These are phyloP conservation scores for Apophysomyces elegans DNA, from an alignment of 371 early-diverging fungal genomes.

Conservation along the genomic window DNA sequence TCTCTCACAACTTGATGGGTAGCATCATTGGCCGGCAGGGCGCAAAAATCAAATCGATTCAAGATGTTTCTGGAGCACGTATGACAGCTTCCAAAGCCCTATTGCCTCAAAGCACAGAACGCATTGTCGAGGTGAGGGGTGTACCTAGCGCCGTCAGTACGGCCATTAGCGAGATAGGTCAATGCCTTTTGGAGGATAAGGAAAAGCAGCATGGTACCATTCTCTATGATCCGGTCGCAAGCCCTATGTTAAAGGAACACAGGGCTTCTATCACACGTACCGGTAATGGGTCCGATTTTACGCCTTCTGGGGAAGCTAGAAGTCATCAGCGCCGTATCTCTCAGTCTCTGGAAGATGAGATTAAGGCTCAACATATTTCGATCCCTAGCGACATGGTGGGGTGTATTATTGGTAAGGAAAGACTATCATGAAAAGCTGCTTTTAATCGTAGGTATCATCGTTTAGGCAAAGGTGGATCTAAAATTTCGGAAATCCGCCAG, in stretches of 20 bases:
- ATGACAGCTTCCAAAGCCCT: slow-evolving; percentile 86
- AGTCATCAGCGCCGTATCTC: slow-evolving; percentile 37
- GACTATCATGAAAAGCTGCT: background rate
- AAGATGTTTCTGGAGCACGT: slow-evolving; percentile 79
- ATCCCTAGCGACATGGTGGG: slow-evolving; percentile 95
- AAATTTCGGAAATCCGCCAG: slow-evolving; percentile 87
- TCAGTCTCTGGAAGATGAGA: slow-evolving; percentile 36
- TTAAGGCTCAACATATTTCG: slow-evolving; percentile 81
- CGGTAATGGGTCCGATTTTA: slow-evolving; percentile 54
- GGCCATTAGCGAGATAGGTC: slow-evolving; percentile 74
- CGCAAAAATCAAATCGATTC: slow-evolving; percentile 84
- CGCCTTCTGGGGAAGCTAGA: slow-evolving; percentile 40
- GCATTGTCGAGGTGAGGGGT: slow-evolving; percentile 83
- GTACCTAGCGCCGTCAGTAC: slow-evolving; percentile 68
- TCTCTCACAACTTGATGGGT: slow-evolving; percentile 87
- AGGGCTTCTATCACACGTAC: slow-evolving; percentile 63
- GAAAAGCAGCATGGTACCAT: slow-evolving; percentile 53
- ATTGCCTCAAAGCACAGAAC: slow-evolving; percentile 86
- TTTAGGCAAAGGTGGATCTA: slow-evolving; percentile 69
- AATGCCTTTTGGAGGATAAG: slow-evolving; percentile 50
- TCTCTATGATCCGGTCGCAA: slow-evolving; percentile 40
- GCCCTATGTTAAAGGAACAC: slow-evolving; percentile 23
- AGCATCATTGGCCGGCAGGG: slow-evolving; percentile 89
- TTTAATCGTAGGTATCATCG: too few species aligned
- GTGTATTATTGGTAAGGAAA: slow-evolving; percentile 82